Base-by-base conservation (phyloP, 2,329 filamentous ascomycete species). In the Epicoccum sorghinum region DNA sequence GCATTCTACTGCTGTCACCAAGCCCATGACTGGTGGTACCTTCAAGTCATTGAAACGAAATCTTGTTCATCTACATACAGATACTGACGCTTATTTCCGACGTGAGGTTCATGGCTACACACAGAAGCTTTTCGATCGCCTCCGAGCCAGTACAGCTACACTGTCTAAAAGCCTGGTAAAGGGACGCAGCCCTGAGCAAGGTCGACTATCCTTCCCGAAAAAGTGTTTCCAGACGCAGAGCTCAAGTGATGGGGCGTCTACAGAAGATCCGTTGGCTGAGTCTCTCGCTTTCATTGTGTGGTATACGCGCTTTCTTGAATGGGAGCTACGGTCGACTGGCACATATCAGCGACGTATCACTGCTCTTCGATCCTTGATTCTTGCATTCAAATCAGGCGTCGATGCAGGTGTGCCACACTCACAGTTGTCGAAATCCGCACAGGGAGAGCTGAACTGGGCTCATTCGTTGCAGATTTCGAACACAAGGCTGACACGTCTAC, bases 341-440 rank as follows among this genome's bases (percentile, higher is more conserved):
- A 95, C 93, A 9, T 99, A 98, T 68, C 93, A 96, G 70, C 85
- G 92, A 6, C 93, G 96, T 63, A 89, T 93, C 41, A 90, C 89
- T 2, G 86, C 91, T 2, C 74, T 98, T 4, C 91, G 88, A 66
- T 86, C 89, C 0, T 75, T 93, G 25, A 79, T 79, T 0, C 81
- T 88, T 47, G 77, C 93, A n/a, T 74, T 92, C 5, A 84, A 84
- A 54, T 85, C 89, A 37, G 89, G 89, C 25, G 77, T 89, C n/a
- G 88, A 89, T 57, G 67, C 78, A 7, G 69, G 71, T 5, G 71
- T 83, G 14, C 68, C 74, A 3, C 51, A 64, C 7, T 53, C 68
- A 1, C 60, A 69, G 22, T 71, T 78, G 12, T 78, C 77, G 0
- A 84, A 82, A 55, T 75, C 78, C 10, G 82, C 81, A 3, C 73